Conservation (phyloP, 1,284 basidiomycete species). For the Pascua guehoae region DNA sequence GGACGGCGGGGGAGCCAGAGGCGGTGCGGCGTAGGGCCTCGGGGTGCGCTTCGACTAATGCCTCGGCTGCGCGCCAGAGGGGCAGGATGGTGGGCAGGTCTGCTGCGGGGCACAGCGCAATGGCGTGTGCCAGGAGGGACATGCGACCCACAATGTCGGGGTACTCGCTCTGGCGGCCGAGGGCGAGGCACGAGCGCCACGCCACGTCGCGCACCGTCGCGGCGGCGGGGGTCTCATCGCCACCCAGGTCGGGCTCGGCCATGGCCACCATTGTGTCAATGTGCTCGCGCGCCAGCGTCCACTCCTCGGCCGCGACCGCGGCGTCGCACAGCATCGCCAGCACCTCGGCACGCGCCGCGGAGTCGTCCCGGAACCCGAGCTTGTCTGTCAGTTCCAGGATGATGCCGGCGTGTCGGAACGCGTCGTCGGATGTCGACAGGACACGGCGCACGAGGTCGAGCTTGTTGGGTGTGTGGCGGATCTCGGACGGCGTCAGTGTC, state of each 20-base stretch:
- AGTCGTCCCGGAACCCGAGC: conserved; percentile 70
- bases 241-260: conserved; percentile 42
- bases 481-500: conserved; percentile 76
- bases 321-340: conserved; percentile 84
- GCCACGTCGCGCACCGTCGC: conserved; percentile 55
- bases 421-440: conserved; percentile 72
- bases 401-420: conserved; percentile 83
- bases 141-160: conserved; percentile 64
- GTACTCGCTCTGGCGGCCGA: conserved; percentile 75
- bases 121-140: conserved; percentile 69
- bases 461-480: conserved; percentile 79
- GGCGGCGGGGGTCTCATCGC: background rate
- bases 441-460: conserved; percentile 73
- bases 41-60: conserved; percentile 9
- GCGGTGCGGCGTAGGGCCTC: background rate
- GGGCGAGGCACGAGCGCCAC: conserved; percentile 36
- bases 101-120: conserved; percentile 81
- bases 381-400: conserved; percentile 82
- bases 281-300: conserved; percentile 64
- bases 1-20: background rate
- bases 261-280: conserved; percentile 67
- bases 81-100: conserved; percentile 67
- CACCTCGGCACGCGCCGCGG: conserved; percentile 69
- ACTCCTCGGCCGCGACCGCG: conserved; percentile 75
- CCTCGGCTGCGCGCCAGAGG: conserved; percentile 61